phyloP scores from a whole-genome alignment of 768 basidiomycete species.

The Tulasnella calospora region DNA sequence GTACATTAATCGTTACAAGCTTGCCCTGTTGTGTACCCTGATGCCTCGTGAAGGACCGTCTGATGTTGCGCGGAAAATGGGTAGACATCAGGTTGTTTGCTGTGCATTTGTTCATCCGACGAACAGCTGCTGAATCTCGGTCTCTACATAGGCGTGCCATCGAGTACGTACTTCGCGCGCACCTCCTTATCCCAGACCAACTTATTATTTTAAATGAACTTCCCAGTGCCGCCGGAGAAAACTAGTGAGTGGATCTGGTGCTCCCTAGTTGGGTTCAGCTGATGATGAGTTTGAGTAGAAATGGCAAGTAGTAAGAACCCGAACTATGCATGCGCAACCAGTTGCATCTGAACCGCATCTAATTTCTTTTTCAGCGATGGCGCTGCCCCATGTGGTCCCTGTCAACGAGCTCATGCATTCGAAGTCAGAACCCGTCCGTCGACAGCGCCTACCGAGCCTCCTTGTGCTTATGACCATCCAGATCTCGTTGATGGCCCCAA shows the following conservation, averaged over 20 bases:
- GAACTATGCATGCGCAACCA: background rate
- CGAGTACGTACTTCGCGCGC: background rate
- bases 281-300: background rate
- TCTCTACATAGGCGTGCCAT: background rate
- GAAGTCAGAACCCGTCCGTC: background rate
- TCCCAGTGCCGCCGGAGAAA: background rate
- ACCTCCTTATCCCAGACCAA: background rate
- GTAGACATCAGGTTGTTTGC: background rate
- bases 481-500: conserved; percentile 14
- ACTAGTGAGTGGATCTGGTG: background rate
- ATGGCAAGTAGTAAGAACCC: background rate
- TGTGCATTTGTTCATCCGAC: too few species aligned
- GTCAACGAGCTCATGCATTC: conserved; percentile 10
- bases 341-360: background rate
- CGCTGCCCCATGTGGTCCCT: background rate
- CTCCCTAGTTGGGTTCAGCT: background rate
- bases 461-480: conserved; percentile 20
- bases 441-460: background rate
- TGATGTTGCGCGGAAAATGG: background rate
- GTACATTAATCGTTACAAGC: background rate
- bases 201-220: background rate
- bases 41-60: background rate
- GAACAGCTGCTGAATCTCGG: background rate
- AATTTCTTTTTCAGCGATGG: background rate
- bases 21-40: background rate